These are phyloP conservation scores for Pleurotus tuoliensis DNA, from an alignment of 768 basidiomycete species.

Conservation along the genomic window DNA sequence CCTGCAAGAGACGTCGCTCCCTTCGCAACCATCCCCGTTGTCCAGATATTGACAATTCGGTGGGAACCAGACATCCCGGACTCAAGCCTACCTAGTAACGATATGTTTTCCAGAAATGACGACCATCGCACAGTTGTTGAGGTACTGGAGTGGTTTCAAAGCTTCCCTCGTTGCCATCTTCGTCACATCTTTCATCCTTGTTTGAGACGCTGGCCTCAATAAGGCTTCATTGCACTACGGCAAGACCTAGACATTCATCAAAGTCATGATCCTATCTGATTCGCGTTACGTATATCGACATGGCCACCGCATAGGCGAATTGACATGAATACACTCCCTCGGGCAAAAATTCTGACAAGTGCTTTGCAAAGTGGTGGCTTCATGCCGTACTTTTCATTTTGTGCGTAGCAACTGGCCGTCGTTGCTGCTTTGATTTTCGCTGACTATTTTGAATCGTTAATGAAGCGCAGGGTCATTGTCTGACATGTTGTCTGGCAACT, in stretches of 20 bases:
- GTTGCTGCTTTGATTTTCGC: too few relatives aligned
- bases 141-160: neutral
- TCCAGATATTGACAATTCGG: constrained; percentile 7
- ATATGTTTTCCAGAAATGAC: constrained; percentile 6
- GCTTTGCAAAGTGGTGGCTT: neutral
- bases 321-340: too few relatives aligned
- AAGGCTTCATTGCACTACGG: neutral
- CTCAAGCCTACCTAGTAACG: too few relatives aligned
- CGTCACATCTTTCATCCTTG: neutral
- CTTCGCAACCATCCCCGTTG: constrained; percentile 9
- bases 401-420: neutral
- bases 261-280: neutral
- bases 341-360: neutral
- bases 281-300: constrained; percentile 3
- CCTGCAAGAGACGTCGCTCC: too few relatives aligned
- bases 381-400: neutral
- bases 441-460: too few relatives aligned
- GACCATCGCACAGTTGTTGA: constrained; percentile 5
- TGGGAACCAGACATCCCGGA: neutral
- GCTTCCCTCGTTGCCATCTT: constrained; percentile 1
- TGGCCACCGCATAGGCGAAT: constrained; percentile 4
- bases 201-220: constrained; percentile 3
- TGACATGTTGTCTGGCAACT: too few relatives aligned
- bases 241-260: neutral
- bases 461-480: too few relatives aligned